phyloP scores from a whole-genome alignment of 2,329 filamentous ascomycete species.

The Leptographium wingfieldii region DNA sequence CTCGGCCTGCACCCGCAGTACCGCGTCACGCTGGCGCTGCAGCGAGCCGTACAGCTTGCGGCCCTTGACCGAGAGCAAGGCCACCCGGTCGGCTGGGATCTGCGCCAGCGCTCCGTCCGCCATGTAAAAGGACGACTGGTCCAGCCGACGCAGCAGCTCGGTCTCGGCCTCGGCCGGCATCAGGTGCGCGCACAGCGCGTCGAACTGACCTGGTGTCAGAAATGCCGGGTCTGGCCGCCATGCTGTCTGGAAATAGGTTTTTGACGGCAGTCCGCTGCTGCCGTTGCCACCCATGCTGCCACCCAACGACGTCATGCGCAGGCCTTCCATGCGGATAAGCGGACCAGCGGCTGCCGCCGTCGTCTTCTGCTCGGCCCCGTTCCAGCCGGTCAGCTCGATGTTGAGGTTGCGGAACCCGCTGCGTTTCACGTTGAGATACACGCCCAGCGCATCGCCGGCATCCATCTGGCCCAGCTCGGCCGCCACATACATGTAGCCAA shows the following conservation, averaged over 20 bases:
- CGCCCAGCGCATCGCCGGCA: constrained; percentile 5
- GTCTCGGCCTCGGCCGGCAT: constrained; percentile 6
- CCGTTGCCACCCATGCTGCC: constrained; percentile 5
- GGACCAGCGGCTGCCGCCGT: background rate
- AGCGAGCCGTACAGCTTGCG: constrained; percentile 10
- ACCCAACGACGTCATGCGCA: constrained; percentile 12
- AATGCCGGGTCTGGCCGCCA: constrained; percentile 10
- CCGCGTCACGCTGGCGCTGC: constrained; percentile 7
- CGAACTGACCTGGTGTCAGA: constrained; percentile 7
- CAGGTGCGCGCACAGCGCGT: constrained; percentile 8
- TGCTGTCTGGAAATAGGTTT: constrained; percentile 10
- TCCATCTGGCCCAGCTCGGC: constrained; percentile 1
- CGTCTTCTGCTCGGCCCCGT: background rate
- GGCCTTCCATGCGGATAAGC: constrained; percentile 11
- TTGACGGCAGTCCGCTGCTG: constrained; percentile 1
- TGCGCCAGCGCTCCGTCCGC: constrained; percentile 7
- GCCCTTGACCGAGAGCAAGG: constrained; percentile 7
- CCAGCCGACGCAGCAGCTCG: constrained; percentile 6
- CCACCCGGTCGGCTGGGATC: background rate
- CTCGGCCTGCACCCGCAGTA: constrained; percentile 2
- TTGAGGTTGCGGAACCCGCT: constrained; percentile 12
- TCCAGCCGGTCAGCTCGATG: constrained; percentile 11
- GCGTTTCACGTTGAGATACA: constrained; percentile 8
- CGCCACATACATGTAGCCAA: constrained; percentile 8
- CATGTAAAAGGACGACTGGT: constrained; percentile 11